Evolutionary conservation across 1,139 yeast species (phyloP), one percentile per base, ranked within the genome.

Genomic region (Diutina mesorugosa): DNA sequence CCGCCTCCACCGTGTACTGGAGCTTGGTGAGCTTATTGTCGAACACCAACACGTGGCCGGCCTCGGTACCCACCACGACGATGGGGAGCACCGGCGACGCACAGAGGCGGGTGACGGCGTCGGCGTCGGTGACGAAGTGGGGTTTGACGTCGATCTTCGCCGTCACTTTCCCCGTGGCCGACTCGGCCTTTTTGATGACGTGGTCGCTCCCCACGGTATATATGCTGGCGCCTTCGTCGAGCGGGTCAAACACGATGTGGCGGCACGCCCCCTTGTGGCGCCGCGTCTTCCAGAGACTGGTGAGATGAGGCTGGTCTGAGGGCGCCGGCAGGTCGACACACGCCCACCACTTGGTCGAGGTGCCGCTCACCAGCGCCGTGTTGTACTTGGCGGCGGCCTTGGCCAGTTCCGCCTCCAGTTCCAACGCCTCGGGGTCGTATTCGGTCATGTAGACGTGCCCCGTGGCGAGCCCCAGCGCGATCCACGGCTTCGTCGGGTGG

Each of bases 231-330:
- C 90, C 90, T 0, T 78, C 71, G 14, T 68, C 73, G 47, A 73
- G 67, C 2, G 81, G 79, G 60, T 87, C 91, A 67, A 89, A 86
- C 16, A 81, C 72, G 6, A 90, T 72, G 7, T 87, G 83, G 52
- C 99, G 72, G 60, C 96, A 89, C 59, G 96, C 87, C 1, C 91
- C 93, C 68, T 90, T 90, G 67, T 93, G 98, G 65, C 98, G 79
- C 65, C 83, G 88, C 0, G 98, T 90, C 58, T 85, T 80, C 98
- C 98, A 93, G 18, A 28, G 16, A 47, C 75, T 60, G n/a, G 74
- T 65, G 3, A 67, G 68, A 3, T 69, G 68, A 4, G 65, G 71
- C n/a, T 65, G 68, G 6, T 64, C 66, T 6, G 65, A 62, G 0
- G 66, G 70, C 2, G 69, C 68, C 38, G 66, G 67, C 61, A 78